A percentile compares a stretch with the other conserved stretches of the same genome.
Evolutionary conservation across 2,329 filamentous ascomycete genomes (phyloP).

Genomic region (Pochonia chlamydosporia): DNA sequence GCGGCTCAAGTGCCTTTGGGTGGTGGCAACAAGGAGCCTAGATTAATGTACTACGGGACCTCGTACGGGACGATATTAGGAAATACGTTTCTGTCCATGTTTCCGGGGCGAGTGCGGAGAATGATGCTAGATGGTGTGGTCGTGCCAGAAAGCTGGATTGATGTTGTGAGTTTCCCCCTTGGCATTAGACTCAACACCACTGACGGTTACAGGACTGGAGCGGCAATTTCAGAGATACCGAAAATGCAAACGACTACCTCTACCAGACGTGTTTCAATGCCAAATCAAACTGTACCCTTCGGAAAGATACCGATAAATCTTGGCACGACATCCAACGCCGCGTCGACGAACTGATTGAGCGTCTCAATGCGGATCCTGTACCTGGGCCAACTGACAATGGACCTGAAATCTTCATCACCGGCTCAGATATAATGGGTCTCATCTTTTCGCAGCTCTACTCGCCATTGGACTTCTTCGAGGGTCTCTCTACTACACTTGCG

Average conservation of each 20-base stretch:
- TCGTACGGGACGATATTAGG: constrained; percentile 29
- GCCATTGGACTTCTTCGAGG: constrained; percentile 15
- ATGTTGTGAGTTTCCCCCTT: constrained; percentile 16
- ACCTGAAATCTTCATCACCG: constrained; percentile 17
- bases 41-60: constrained; percentile 38
- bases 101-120: constrained; percentile 22
- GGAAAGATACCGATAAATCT: constrained; percentile 1
- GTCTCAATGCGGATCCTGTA: constrained; percentile 17
- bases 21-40: neutral
- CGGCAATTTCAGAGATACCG: constrained; percentile 24
- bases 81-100: constrained; percentile 19
- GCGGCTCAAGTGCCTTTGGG: neutral
- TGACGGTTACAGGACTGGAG: constrained; percentile 17
- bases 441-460: constrained; percentile 22
- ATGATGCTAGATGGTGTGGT: constrained; percentile 30
- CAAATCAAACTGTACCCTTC: constrained; percentile 5
- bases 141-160: constrained; percentile 24
- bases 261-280: constrained; percentile 25
- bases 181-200: neutral
- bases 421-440: constrained; percentile 8
- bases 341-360: constrained; percentile 18
- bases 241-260: constrained; percentile 21
- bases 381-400: constrained; percentile 12
- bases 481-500: constrained; percentile 4
- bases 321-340: constrained; percentile 11